A percentile compares a stretch with the other conserved stretches of the same genome.
These are phyloP conservation scores for Penicillium subrubescens DNA, from an alignment of 495 filamentous ascomycete species.

Conservation along the genomic window DNA sequence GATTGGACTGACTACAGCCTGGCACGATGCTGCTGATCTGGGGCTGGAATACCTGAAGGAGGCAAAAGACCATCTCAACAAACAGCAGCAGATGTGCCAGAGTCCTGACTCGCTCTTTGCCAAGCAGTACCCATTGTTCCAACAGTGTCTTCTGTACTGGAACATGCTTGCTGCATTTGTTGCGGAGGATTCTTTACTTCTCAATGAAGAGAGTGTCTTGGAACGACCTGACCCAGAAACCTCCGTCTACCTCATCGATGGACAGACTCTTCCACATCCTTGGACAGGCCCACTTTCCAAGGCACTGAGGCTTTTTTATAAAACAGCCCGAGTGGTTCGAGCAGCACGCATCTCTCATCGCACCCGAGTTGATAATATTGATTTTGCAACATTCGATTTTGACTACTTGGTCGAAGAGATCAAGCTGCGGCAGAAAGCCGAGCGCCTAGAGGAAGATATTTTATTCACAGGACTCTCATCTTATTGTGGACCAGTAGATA, in stretches of 20 bases:
- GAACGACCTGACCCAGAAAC: conserved; percentile 21
- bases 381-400: conserved; percentile 23
- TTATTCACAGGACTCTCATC: conserved; percentile 26
- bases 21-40: conserved; percentile 27
- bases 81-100: conserved; percentile 21
- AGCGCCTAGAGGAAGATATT: conserved; percentile 25
- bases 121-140: conserved; percentile 30
- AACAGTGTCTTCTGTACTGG: conserved; percentile 30
- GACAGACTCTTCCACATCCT: conserved; percentile 26
- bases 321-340: conserved; percentile 26
- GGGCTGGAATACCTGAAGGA: conserved; percentile 28
- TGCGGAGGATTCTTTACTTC: conserved; percentile 25
- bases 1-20: conserved; percentile 28
- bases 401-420: conserved; percentile 25
- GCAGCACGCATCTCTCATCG: conserved; percentile 19
- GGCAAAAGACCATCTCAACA: conserved; percentile 25
- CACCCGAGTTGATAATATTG: conserved; percentile 10
- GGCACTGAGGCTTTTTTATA: conserved; percentile 23
- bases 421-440: conserved; percentile 22
- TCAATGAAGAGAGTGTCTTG: conserved; percentile 20
- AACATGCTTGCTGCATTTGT: conserved; percentile 31
- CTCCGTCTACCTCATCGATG: conserved; percentile 28
- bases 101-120: conserved; percentile 23
- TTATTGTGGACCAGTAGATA: conserved; percentile 29
- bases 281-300: conserved; percentile 30